These are phyloP conservation scores for Chenopodium formosanum DNA, from an alignment of 148 eudicot genomes.

Conservation along the genomic window DNA sequence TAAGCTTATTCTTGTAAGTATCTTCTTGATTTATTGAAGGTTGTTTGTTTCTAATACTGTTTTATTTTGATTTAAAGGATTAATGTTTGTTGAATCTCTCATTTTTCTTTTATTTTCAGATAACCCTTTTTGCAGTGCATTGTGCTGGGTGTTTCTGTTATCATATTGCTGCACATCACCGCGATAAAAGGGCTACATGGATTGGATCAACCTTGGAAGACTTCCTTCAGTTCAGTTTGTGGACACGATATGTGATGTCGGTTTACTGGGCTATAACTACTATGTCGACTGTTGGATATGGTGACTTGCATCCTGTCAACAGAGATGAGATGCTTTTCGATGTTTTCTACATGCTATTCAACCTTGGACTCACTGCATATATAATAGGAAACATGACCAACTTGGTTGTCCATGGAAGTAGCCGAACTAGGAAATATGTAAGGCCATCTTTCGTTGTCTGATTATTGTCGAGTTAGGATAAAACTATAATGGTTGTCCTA, in stretches of 20 bases:
- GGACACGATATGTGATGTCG: slow-evolving; percentile 68
- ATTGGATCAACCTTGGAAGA: slow-evolving; percentile 49
- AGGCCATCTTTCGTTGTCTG: slow-evolving; percentile 25
- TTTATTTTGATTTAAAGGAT: background rate
- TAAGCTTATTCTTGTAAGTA: slow-evolving; percentile 67
- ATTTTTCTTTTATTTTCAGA: slow-evolving; percentile 30
- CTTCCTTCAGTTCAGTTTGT: slow-evolving; percentile 49
- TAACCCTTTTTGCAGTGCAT: slow-evolving; percentile 77
- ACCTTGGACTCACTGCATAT: slow-evolving; percentile 82
- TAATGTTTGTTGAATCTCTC: background rate
- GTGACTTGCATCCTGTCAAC: slow-evolving; percentile 77
- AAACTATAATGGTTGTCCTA: too few species aligned
- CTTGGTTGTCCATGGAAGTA: slow-evolving; percentile 83
- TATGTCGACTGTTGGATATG: slow-evolving; percentile 80
- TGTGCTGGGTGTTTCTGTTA: slow-evolving; percentile 80
- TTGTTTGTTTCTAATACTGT: background rate
- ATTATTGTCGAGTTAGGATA: too few species aligned
- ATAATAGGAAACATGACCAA: slow-evolving; percentile 95
- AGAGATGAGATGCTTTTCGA: slow-evolving; percentile 74
- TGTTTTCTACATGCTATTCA: slow-evolving; percentile 81
- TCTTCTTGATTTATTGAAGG: background rate
- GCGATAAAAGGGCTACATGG: slow-evolving; percentile 58
- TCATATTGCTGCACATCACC: slow-evolving; percentile 67
- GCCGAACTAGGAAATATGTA: slow-evolving; percentile 77
- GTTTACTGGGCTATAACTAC: slow-evolving; percentile 95